phyloP scores from a whole-genome alignment of 2,329 filamentous ascomycete genomes.

The Penicillium decumbens region DNA sequence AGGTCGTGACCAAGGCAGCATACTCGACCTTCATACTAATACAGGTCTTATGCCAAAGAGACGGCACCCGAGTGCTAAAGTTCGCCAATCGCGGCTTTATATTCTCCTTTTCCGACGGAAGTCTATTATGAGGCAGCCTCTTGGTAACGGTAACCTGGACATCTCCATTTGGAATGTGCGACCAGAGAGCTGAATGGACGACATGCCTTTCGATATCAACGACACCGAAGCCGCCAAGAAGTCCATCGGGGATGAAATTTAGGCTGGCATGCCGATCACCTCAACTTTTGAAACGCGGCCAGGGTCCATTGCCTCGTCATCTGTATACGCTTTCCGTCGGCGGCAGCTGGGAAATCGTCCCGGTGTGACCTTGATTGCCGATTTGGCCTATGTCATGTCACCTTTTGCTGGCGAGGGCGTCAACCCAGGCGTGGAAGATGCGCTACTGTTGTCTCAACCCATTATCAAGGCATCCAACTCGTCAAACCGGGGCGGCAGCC shows the following conservation, averaged over 20 bases:
- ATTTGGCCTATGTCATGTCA: slow-evolving; percentile 29
- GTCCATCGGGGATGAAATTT: neutral
- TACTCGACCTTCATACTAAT: slow-evolving; percentile 26
- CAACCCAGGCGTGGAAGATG: slow-evolving; percentile 16
- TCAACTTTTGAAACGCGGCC: slow-evolving; percentile 13
- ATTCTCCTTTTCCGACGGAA: slow-evolving; percentile 23
- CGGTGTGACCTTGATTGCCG: slow-evolving; percentile 25
- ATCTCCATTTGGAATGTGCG: slow-evolving; percentile 4
- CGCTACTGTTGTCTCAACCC: slow-evolving; percentile 3
- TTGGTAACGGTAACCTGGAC: slow-evolving; percentile 15
- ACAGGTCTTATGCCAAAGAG: slow-evolving; percentile 25
- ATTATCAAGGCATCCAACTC: slow-evolving; percentile 1
- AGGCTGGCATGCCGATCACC: slow-evolving; percentile 10
- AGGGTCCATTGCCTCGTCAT: slow-evolving; percentile 6
- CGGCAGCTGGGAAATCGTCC: slow-evolving; percentile 20
- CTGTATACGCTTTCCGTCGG: slow-evolving; percentile 26
- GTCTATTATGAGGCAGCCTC: slow-evolving; percentile 24
- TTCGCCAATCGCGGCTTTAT: slow-evolving; percentile 17
- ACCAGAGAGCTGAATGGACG: slow-evolving; percentile 10
- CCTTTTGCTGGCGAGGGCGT: slow-evolving; percentile 28
- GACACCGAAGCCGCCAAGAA: slow-evolving; percentile 1
- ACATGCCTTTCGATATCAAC: neutral
- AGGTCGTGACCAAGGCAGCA: slow-evolving; percentile 23
- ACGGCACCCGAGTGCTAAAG: slow-evolving; percentile 11
- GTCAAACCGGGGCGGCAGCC: no score